Percentiles rank a stretch among this genome's conserved stretches.
These are phyloP conservation scores for Citrullus amarus DNA, from an alignment of 306 rosid genomes.

Conservation along the genomic window DNA sequence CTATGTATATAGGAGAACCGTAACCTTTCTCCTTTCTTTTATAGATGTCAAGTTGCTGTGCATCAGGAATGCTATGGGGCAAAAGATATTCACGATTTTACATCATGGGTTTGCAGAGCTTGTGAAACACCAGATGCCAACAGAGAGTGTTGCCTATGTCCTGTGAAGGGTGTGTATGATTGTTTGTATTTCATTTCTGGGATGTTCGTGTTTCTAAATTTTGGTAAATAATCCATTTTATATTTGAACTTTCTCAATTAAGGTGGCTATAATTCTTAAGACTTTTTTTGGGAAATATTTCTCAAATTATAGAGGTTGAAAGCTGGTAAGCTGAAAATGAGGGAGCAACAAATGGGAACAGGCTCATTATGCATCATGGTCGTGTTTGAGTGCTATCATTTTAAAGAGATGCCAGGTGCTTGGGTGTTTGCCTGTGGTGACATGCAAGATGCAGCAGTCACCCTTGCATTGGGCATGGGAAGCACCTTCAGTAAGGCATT, in stretches of 20 bases:
- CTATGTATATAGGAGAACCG: background rate
- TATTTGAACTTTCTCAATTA: background rate
- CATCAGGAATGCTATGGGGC: slow-evolving; percentile 99
- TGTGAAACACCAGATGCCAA: slow-evolving; percentile 80
- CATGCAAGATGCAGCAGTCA: background rate
- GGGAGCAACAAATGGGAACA: background rate
- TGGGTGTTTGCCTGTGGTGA: background rate
- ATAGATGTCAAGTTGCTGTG: slow-evolving; percentile 93
- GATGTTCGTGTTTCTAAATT: slow-evolving; percentile 1
- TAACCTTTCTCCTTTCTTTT: background rate
- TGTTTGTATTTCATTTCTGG: slow-evolving; percentile 20
- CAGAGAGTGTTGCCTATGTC: slow-evolving; percentile 98
- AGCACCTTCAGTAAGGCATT: background rate
- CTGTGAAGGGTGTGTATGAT: slow-evolving; percentile 56
- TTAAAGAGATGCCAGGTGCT: background rate
- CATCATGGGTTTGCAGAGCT: slow-evolving; percentile 97
- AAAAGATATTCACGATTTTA: slow-evolving; percentile 68
- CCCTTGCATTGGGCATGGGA: background rate
- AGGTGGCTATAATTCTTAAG: background rate
- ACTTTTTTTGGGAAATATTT: background rate
- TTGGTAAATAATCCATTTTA: background rate
- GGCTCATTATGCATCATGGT: background rate
- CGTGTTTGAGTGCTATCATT: background rate
- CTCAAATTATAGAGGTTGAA: background rate
- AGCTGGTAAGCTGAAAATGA: background rate